Evolutionary conservation across 192 early-diverging fungal species (phyloP), one percentile per base, ranked within the genome.

Genomic region (Phlyctochytrium planicorne): DNA sequence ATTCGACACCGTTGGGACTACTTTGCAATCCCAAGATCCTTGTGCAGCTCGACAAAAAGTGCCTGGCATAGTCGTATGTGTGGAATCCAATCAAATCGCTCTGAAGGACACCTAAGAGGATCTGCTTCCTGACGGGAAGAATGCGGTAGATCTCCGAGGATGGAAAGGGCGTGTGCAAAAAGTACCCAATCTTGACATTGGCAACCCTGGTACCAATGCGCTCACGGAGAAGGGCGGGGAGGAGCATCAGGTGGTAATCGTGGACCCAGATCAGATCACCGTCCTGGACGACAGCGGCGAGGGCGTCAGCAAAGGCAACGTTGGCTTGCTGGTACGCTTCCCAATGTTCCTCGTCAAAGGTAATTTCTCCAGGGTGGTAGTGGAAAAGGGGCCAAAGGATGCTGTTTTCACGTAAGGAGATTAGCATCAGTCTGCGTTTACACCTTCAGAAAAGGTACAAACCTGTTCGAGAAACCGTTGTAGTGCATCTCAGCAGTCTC

Each of bases 381-480:
- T 99, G 98, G 83, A 99, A 99, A 57, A 99, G 80, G 2, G 98
- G 98, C 97, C 95, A 98, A 37, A 99, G 88, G 62, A 99, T 97
- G 71, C 92, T 94, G 74, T 34, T n/a, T 3, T 37, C 32, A n/a
- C n/a, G n/a, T 24, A 36, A 53, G 40, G 25, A 35, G 70, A 30
- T 69, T 30, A 60, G 75, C 0, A 75, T 2, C 1, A 37, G 30
- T 32, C 0, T 10, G 30, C 12, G 16, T 1, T 37, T 25, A 63
- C 12, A 25, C 0, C 20, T 16, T 23, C 60, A 67, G 24, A 67
- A n/a, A 30, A 36, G 3, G 68, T 53, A 53, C 32, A 23, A 4
- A 78, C 78, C 80, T 75, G 82, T 99, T 99, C 30, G 94, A 95
- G 82, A 99, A 98, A 2, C 98, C 98, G 62, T 96, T 96, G 82